Evolutionary conservation across 2,329 filamentous ascomycete genomes (phyloP).

Genomic region (Epichloe baconii): DNA sequence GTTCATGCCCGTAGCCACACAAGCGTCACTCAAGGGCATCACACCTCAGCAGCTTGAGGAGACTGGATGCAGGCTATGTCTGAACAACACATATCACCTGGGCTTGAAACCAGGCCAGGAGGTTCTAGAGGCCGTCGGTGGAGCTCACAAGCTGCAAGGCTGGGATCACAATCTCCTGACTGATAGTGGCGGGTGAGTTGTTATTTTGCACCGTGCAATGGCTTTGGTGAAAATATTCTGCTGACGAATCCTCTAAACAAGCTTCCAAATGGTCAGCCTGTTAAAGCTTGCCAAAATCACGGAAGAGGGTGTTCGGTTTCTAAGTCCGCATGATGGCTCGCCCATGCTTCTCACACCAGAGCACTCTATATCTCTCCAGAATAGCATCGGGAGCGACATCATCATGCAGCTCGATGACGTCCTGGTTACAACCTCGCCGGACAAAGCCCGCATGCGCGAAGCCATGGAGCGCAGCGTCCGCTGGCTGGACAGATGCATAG

Average conservation of each 20-base stretch:
- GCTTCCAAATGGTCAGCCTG: slow-evolving; percentile 97
- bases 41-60: slow-evolving; percentile 86
- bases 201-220: neutral
- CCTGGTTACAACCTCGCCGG: slow-evolving; percentile 87
- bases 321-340: slow-evolving; percentile 88
- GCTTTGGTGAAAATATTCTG: neutral
- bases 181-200: slow-evolving; percentile 53
- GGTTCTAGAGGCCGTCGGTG: slow-evolving; percentile 73
- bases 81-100: slow-evolving; percentile 97
- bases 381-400: slow-evolving; percentile 94
- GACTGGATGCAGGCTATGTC: slow-evolving; percentile 76
- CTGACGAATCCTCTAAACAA: slow-evolving; percentile 22
- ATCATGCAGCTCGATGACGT: slow-evolving; percentile 99
- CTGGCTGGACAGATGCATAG: slow-evolving; percentile 92
- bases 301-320: slow-evolving; percentile 87
- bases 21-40: slow-evolving; percentile 87
- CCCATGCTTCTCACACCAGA: slow-evolving; percentile 97
- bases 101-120: slow-evolving; percentile 90
- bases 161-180: slow-evolving; percentile 95
- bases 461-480: slow-evolving; percentile 90
- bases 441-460: slow-evolving; percentile 74
- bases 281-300: slow-evolving; percentile 88
- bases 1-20: slow-evolving; percentile 98
- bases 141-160: slow-evolving; percentile 86
- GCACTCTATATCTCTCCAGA: slow-evolving; percentile 90